Conservation (phyloP, 179 eudicot genomes). For the Corrigiola litoralis region DNA sequence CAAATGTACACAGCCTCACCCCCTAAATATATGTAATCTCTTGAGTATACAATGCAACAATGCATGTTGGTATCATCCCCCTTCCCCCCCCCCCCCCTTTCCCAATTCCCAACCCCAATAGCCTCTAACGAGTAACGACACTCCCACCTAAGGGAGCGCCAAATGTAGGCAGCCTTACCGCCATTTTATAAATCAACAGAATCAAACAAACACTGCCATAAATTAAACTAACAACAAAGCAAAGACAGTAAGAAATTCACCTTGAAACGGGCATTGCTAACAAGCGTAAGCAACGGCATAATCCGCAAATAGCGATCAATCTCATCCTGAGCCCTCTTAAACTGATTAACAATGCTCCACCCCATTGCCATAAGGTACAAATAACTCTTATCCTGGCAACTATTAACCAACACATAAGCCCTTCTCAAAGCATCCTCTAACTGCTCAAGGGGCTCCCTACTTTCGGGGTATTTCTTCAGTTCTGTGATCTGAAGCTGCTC, state of each 20-base stretch:
- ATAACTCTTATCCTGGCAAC: conserved; percentile 25
- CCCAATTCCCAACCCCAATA: too few species aligned
- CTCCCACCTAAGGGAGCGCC: too few species aligned
- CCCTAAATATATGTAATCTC: too few species aligned
- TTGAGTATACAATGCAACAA: too few species aligned
- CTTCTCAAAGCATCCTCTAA: conserved; percentile 28
- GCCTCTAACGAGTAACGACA: too few species aligned
- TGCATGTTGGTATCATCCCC: too few species aligned
- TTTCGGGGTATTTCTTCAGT: conserved; percentile 28
- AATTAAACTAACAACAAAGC: neutral
- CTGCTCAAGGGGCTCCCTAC: conserved; percentile 27
- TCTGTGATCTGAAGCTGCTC: conserved; percentile 27
- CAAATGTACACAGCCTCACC: too few species aligned
- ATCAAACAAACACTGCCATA: neutral
- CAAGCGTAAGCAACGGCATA: conserved; percentile 24
- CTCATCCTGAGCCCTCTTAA: conserved; percentile 26
- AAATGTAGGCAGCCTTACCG: too few species aligned
- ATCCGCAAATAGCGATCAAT: conserved; percentile 26
- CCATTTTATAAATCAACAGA: too few species aligned
- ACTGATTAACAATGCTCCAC: conserved; percentile 29
- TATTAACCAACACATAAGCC: conserved; percentile 25
- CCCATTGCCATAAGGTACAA: conserved; percentile 30
- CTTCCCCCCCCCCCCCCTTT: too few species aligned
- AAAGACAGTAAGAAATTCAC: neutral
- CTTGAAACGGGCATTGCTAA: conserved; percentile 23